phyloP scores from a whole-genome alignment of 73 alveolate genomes.

The Paramecium pentaurelia region DNA sequence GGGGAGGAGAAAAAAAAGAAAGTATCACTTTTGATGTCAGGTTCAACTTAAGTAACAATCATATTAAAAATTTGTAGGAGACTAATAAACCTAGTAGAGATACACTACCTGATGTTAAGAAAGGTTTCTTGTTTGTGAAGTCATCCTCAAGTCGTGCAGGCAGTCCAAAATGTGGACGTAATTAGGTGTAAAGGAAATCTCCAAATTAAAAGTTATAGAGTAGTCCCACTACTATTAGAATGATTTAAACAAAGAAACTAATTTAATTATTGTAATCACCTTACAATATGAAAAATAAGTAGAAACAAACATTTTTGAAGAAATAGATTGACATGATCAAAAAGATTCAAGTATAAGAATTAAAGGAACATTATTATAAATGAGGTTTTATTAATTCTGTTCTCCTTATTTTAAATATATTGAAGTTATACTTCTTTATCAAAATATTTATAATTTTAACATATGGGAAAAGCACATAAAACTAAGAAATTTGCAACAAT shows the following conservation, averaged over 20 bases:
- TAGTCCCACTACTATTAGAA: not conserved
- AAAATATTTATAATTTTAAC: not conserved
- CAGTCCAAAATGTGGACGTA: not conserved
- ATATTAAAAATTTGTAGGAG: not conserved
- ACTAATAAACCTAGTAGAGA: conserved; percentile 26
- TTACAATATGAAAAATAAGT: not conserved
- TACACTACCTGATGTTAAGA: not conserved
- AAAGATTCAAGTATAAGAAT: not conserved
- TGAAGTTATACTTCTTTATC: not conserved
- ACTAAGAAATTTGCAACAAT: conserved; percentile 94
- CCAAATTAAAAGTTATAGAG: not conserved
- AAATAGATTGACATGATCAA: not conserved
- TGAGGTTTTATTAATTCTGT: not conserved
- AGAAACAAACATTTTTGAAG: not conserved
- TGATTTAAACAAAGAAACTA: not conserved
- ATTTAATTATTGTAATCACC: not conserved
- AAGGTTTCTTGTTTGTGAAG: not conserved
- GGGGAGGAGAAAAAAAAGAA: conserved; percentile 36
- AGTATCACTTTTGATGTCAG: conserved; percentile 27
- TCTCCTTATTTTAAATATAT: not conserved
- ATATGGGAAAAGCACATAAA: conserved; percentile 93
- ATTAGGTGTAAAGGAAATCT: not conserved
- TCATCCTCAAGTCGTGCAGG: not conserved
- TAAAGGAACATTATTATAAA: not conserved
- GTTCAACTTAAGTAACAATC: conserved; percentile 18